phyloP scores from a whole-genome alignment of 176 grass and related monocot genomes.

The Sorghum bicolor region DNA sequence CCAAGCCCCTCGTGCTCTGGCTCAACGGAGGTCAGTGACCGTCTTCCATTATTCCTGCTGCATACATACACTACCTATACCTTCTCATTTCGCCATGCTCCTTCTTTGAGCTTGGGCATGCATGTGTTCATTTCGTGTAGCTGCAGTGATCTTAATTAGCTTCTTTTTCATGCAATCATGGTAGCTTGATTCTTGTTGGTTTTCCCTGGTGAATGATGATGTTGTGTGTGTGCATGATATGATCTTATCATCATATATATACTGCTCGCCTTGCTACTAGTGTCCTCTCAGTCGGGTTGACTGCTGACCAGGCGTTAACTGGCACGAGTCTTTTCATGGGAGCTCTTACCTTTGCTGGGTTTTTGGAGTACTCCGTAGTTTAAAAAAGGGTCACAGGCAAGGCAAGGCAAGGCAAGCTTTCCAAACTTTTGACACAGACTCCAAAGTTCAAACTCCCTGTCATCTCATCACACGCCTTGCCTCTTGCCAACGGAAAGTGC shows the following conservation, averaged over 20 bases:
- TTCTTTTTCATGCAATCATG: background rate
- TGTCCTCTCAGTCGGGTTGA: background rate
- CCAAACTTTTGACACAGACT: constrained; percentile 37
- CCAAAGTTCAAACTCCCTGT: constrained; percentile 26
- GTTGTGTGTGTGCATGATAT: background rate
- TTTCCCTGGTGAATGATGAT: background rate
- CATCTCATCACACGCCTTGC: background rate
- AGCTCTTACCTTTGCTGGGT: background rate
- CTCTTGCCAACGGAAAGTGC: constrained; percentile 23
- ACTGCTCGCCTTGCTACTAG: background rate
- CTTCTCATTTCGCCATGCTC: background rate
- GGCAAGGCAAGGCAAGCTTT: constrained; percentile 1
- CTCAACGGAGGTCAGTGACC: constrained; percentile 81
- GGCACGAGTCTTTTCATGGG: constrained; percentile 18
- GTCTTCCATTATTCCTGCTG: no score
- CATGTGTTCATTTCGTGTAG: background rate
- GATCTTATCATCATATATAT: background rate
- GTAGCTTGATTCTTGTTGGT: background rate
- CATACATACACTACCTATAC: no score
- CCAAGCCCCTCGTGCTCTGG: constrained; percentile 96
- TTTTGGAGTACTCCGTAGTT: background rate
- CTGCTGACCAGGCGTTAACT: background rate
- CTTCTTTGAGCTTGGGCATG: background rate
- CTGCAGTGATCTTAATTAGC: background rate
- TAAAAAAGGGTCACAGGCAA: background rate